Base-by-base conservation (phyloP, 108 stramenopile genomes). In the Discostella stelligeroides region DNA sequence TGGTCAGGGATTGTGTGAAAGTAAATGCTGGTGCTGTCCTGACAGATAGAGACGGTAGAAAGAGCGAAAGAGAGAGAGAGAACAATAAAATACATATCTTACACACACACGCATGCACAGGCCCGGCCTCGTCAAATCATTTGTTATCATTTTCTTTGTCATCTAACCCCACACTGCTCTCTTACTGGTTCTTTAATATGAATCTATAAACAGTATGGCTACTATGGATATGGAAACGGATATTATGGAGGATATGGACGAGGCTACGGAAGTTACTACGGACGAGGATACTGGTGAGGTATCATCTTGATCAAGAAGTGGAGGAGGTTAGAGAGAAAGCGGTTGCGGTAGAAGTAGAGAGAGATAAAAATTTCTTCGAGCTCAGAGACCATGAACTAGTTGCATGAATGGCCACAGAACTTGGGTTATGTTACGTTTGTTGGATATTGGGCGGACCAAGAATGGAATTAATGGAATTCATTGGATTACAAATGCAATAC, bases 211-310 rank as follows among this genome's bases (percentile, higher is more conserved):
- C 56, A 57, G 58, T 55, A 60, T 23, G 65, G 73, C 38, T 55
- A 57, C 21, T 62, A 64, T 20, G 73, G 73, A 59, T 73, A 73
- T 38, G 62, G 60, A 14, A 42, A 45, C 21, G 70, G 72, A 42
- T 73, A 73, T n/a, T 60, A 60, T 38, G 59, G 59, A 14, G 59
- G 59, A 60, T 67, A 67, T 67, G 55, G 56, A 27, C 28, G 50
- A 41, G 38, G 23, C 13, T 14, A 30, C 11, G 28, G 54, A 25
- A 10, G 25, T 14, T 29, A 56, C 18, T 21, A 14, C 18, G 54
- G 28, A 14, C 14, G 28, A 59, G 41, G 43, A 46, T 61, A 61
- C 20, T 41, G 23, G 28, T 40, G 14, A 51, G 11, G 6, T 4
- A 38, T 17, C 63, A 42, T 30, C n/a, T 48, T 14, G 34, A 6